Conservation (phyloP, 495 filamentous ascomycete species). For the Penicillium steckii region DNA sequence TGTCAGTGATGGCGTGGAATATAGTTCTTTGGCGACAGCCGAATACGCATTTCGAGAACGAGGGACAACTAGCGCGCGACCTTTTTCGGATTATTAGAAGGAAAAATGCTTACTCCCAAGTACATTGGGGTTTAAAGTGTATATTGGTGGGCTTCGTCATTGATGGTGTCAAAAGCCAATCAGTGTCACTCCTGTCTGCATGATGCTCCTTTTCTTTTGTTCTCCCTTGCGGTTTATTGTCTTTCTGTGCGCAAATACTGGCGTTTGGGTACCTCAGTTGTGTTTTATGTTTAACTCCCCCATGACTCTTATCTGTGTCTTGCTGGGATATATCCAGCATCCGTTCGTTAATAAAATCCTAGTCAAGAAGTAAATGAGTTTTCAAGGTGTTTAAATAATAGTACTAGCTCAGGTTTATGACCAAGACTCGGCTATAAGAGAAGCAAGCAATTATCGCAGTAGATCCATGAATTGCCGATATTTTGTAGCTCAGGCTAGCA, state of each 20-base stretch:
- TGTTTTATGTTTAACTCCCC: background rate
- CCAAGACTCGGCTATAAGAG: no score
- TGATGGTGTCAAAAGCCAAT: no score
- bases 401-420: no score
- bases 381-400: no score
- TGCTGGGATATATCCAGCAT: background rate
- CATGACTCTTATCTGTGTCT: background rate
- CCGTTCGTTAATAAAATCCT: no score
- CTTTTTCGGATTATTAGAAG: conserved; percentile 33
- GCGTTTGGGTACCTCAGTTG: background rate
- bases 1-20: conserved; percentile 31
- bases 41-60: conserved; percentile 22
- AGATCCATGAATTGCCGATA: no score
- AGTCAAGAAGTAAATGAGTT: no score
- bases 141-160: background rate
- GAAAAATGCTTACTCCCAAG: background rate
- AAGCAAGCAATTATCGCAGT: no score
- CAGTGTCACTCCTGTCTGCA: no score
- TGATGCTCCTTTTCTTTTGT: background rate
- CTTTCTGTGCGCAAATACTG: background rate
- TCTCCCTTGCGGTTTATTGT: background rate
- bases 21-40: conserved; percentile 27
- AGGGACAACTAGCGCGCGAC: conserved; percentile 32
- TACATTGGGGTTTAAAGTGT: background rate
- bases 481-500: no score